Base-by-base conservation (phyloP, 2,329 filamentous ascomycete species). In the Fonsecaea nubica region DNA sequence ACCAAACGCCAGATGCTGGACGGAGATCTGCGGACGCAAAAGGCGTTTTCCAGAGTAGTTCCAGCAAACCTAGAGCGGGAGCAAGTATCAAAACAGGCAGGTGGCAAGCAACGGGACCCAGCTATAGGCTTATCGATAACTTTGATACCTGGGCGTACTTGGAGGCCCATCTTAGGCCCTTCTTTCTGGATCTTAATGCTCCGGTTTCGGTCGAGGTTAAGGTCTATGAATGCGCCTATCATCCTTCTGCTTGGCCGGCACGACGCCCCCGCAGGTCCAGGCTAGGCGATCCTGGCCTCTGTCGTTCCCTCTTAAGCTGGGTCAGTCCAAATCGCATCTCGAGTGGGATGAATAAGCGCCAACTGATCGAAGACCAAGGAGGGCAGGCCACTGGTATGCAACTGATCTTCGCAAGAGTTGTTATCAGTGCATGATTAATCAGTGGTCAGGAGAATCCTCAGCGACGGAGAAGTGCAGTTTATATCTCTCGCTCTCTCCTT, bases 21-120 rank as follows among this genome's bases (percentile, higher is more conserved):
- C 56, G 56, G 56, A 59, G 57, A 59, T 59, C 57, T 59, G 57
- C 57, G 57, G 40, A n/a, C 40, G 40, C 40, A 48, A 5, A 33
- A 15, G 6, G 30, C 13, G 32, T 52, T 33, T 35, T 21, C 30
- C 36, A 15, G 18, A n/a, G 45, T 50, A 5, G 30, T 32, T 32
- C 18, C 45, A 25, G 18, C 45, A 48, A 18, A 9, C 45, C 45
- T 50, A 50, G 45, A 6, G 7, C 45, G 45, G 45, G 45, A 50
- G 18, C 9, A 30, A 50, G 12, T 25, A 50, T 50, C 45, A 50
- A 21, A 50, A 30, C 18, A 25, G 45, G 45, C 21, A 25, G 10
- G 45, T 25, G 45, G 25, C 45, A 50, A 32, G 30, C 30, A 32
- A 32, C 30, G 30, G 21, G 45, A 21, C 45, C 21, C 7, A 12